A percentile compares a stretch with the other conserved stretches of the same genome.
phyloP scores from a whole-genome alignment of 306 rosid species.

The Elaeagnus macrophylla region DNA sequence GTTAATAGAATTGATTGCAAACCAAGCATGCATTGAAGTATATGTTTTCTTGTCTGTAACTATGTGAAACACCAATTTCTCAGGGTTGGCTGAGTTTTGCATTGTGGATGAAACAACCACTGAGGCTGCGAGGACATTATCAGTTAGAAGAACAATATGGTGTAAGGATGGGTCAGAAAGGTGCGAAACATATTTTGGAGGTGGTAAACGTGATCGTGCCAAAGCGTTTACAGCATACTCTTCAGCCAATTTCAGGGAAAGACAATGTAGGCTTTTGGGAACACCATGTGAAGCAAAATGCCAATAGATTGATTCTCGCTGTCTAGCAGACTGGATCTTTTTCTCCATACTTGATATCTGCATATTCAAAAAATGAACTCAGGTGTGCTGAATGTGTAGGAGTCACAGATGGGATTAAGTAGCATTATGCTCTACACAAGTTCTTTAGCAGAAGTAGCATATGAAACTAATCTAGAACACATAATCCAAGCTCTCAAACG shows the following conservation, averaged over 20 bases:
- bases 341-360: conserved; percentile 76
- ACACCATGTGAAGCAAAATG: conserved; percentile 85
- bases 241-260: conserved; percentile 73
- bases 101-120: conserved; percentile 66
- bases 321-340: conserved; percentile 60
- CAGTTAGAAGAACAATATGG: conserved; percentile 74
- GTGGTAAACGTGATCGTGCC: conserved; percentile 77
- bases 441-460: too few species aligned
- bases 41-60: conserved; percentile 85
- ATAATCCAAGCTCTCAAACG: neutral
- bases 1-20: conserved; percentile 57
- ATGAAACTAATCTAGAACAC: neutral
- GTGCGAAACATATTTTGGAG: conserved; percentile 66
- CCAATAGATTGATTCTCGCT: conserved; percentile 72
- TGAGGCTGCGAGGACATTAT: conserved; percentile 86
- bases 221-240: conserved; percentile 73
- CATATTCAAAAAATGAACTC: conserved; percentile 21
- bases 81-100: conserved; percentile 58
- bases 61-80: conserved; percentile 66
- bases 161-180: conserved; percentile 59
- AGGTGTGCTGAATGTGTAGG: neutral
- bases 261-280: conserved; percentile 73
- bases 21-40: conserved; percentile 95
- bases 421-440: too few species aligned
- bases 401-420: neutral